Base-by-base conservation (phyloP, 768 basidiomycete species). In the Mycena haematopus region DNA sequence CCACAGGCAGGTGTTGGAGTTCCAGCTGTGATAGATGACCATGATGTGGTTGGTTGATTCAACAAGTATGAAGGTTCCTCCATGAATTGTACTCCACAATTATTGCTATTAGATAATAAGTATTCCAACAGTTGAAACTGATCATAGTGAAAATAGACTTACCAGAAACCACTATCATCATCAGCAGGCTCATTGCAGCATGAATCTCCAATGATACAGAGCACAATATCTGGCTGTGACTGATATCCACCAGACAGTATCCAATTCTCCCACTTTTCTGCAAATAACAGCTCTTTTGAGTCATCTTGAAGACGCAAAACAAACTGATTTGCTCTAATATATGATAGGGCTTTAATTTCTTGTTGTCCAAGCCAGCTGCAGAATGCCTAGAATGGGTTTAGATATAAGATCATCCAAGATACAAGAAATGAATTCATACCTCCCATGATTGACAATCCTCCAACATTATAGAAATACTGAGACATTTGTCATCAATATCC, bases 61-160 rank as follows among this genome's bases (percentile, higher is more conserved):
- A 44, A n/a, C 42, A 21, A 44, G 42, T 44, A 44, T 44, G n/a
- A 44, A 44, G 42, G 42, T n/a, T 44, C 42, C 2, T 44, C 42
- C 42, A n/a, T 44, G 42, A 44, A 44, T 44, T 44, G 42, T n/a
- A 44, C 21, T 44, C 42, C 42, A 44, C 42, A 44, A n/a, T 44
- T 44, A 44, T 44, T 10, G 21, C 42, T 44, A 11, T 7, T 7
- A 21, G 19, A 44, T 6, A 3, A 10, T 44, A n/a, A 44, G 42
- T 19, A n/a, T n/a, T 44, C 19, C n/a, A 44, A n/a, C 42, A 44
- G 19, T 19, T n/a, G n/a, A n/a, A 44, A 44, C 19, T 44, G 42
- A n/a, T n/a, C n/a, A n/a, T n/a, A n/a, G n/a, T n/a, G 15, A 19
- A n/a, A 44, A 19, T n/a, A 44, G n/a, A 44, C 42, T 44, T 17